Evolutionary conservation across 75 land plant species (phyloP), one percentile per base, ranked within the genome.

Genomic region (Isoetes taiwanensis): DNA sequence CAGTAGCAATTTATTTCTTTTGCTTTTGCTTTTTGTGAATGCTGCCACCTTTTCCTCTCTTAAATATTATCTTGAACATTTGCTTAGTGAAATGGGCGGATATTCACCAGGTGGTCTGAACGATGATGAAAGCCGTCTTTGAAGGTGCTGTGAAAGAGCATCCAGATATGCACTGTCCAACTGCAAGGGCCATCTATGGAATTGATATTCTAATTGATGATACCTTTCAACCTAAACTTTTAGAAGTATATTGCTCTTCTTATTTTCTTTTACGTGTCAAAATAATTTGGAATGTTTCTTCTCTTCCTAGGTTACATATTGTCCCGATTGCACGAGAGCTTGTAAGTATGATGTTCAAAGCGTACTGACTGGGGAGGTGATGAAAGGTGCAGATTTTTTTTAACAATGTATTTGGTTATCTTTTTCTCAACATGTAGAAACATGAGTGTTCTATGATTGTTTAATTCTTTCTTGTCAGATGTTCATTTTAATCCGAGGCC

Each of bases 181-280:
- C n/a, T 28, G 72, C 94, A 2, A 80, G 97, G 54, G 94, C 97
- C 30, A 91, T 87, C 11, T 91, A 91, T 79, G 97, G 97, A 25
- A 73, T 91, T 46, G 97, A 91, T 73, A 80, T 91, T 21, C 80
- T 91, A 85, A 84, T 91, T 39, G 86, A 82, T 64, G 10, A 28
- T n/a, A 42, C 54, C 14, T 83, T 74, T 55, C 78, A 76, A 35
- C 97, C 97, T 0, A 91, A 87, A 67, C 65, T 91, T 23, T 61
- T 91, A 42, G 97, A 91, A 94, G 97, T 86, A 68, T 24, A 64
- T 53, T 17, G 20, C 19, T 20, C 3, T n/a, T n/a, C n/a, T n/a
- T n/a, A n/a, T n/a, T n/a, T n/a, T n/a, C n/a, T n/a, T n/a, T n/a
- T n/a, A n/a, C n/a, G n/a, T n/a, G n/a, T n/a, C n/a, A n/a, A n/a